Conservation (phyloP, 78 protist genomes). For the Bodo saltans region DNA sequence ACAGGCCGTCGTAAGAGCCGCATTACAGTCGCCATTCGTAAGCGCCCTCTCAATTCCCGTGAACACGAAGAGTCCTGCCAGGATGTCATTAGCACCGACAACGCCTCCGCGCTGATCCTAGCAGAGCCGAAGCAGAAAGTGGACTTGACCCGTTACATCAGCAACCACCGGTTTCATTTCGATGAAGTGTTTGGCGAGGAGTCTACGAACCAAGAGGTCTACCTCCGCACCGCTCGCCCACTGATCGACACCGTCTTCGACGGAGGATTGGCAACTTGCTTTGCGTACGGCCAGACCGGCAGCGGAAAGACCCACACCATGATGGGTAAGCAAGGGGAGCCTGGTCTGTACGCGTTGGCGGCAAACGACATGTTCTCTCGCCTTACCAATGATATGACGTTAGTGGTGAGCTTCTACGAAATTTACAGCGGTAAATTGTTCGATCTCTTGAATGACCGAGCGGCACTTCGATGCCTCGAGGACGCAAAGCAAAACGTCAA, state of each 20-base stretch:
- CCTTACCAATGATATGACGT: constrained; percentile 26
- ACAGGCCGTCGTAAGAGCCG: neutral
- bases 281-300: constrained; percentile 94
- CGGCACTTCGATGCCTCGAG: constrained; percentile 65
- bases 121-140: constrained; percentile 66
- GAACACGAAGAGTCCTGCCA: constrained; percentile 26
- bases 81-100: constrained; percentile 28
- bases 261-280: constrained; percentile 85
- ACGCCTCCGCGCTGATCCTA: neutral
- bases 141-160: constrained; percentile 74
- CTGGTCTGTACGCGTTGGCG: constrained; percentile 64
- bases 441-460: constrained; percentile 75
- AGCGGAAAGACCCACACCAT: constrained; percentile 80
- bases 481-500: constrained; percentile 70
- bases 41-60: constrained; percentile 74
- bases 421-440: constrained; percentile 84
- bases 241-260: constrained; percentile 55
- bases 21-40: constrained; percentile 73
- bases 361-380: constrained; percentile 72
- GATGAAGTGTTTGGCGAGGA: constrained; percentile 82
- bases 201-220: constrained; percentile 50
- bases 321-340: constrained; percentile 61
- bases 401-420: constrained; percentile 74
- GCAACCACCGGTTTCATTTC: constrained; percentile 74
- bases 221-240: constrained; percentile 32